phyloP scores from a whole-genome alignment of 805 yeast genomes.

The Metschnikowia arizonensis region DNA sequence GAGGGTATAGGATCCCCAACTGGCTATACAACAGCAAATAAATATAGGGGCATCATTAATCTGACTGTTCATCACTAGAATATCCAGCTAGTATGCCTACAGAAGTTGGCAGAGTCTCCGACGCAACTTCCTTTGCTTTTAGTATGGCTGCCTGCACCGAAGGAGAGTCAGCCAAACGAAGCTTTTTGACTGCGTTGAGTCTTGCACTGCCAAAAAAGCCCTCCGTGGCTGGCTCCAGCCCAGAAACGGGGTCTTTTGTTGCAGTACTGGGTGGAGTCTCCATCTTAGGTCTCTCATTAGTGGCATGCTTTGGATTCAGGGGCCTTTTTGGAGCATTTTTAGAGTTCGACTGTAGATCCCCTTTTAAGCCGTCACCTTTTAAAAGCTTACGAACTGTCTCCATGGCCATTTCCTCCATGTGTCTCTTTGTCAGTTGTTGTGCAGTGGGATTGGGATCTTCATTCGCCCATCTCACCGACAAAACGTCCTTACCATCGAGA shows the following conservation, averaged over 20 bases:
- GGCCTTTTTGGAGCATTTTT: neutral
- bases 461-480: constrained; percentile 81
- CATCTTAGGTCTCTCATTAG: neutral
- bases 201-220: neutral
- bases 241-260: neutral
- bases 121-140: neutral
- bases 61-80: constrained; percentile 27
- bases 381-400: constrained; percentile 48
- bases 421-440: constrained; percentile 44
- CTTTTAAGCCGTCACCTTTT: neutral
- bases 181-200: neutral
- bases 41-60: neutral
- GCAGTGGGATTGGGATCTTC: constrained; percentile 81
- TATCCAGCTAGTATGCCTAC: constrained; percentile 22
- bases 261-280: neutral
- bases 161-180: neutral
- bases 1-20: constrained; percentile 28
- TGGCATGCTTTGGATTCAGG: neutral
- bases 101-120: neutral
- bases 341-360: neutral
- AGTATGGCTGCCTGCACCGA: neutral
- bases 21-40: constrained; percentile 19
- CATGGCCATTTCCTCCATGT: constrained; percentile 49
- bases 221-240: neutral
- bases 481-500: constrained; percentile 54